Conservation (phyloP, 208 protist species). For the Wallacemonas sp. region DNA sequence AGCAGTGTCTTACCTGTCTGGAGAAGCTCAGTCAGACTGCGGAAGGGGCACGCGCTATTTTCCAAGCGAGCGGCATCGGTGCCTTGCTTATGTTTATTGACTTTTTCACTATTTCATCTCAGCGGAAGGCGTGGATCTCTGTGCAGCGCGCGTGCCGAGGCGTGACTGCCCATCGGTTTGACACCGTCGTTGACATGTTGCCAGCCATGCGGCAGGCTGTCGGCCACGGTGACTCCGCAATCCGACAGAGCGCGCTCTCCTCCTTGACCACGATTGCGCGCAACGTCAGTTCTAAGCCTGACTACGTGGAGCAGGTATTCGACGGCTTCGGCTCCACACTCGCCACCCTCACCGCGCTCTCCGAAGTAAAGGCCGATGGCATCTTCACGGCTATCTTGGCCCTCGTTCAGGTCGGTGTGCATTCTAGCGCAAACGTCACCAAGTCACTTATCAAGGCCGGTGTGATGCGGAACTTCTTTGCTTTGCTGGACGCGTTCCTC, state of each 20-base stretch:
- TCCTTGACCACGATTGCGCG: conserved; percentile 56
- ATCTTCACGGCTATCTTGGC: conserved; percentile 43
- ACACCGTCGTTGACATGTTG: conserved; percentile 54
- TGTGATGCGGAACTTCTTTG: conserved; percentile 30
- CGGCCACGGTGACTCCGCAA: conserved; percentile 58
- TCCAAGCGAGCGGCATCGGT: conserved; percentile 74
- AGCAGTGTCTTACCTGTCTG: conserved; percentile 91
- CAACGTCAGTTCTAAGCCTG: conserved; percentile 40
- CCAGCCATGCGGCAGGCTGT: conserved; percentile 73
- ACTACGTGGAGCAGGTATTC: conserved; percentile 52
- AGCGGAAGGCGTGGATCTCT: conserved; percentile 86
- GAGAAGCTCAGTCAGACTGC: conserved; percentile 83
- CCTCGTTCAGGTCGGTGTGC: conserved; percentile 49
- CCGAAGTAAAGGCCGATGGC: conserved; percentile 35
- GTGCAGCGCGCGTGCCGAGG: conserved; percentile 69
- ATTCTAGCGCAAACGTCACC: conserved; percentile 42
- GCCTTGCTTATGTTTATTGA: conserved; percentile 91
- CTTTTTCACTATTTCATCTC: conserved; percentile 91
- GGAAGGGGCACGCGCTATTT: conserved; percentile 33
- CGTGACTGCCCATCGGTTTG: conserved; percentile 51
- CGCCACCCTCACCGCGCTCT: conserved; percentile 32
- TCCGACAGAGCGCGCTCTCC: conserved; percentile 65
- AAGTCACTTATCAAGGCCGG: conserved; percentile 40
- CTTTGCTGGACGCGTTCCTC: conserved; percentile 15
- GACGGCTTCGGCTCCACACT: conserved; percentile 46